These are phyloP conservation scores for Sugiyamaella boreocaroliniensis DNA, from an alignment of 805 yeast species.

Conservation along the genomic window DNA sequence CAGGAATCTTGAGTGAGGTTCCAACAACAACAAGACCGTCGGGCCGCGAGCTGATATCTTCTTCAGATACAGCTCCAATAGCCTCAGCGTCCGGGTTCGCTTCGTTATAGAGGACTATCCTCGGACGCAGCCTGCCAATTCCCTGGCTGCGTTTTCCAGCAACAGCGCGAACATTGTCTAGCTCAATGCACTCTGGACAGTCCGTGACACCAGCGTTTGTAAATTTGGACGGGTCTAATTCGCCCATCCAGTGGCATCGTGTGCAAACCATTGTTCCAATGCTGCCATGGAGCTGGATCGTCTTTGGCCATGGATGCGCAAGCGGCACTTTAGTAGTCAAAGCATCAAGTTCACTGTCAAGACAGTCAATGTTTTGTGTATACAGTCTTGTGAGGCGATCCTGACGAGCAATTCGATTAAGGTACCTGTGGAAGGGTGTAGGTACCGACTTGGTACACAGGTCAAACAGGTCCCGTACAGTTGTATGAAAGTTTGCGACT, in stretches of 20 bases:
- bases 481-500: slow-evolving; percentile 60
- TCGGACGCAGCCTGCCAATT: slow-evolving; percentile 54
- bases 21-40: slow-evolving; percentile 81
- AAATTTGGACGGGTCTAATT: slow-evolving; percentile 49
- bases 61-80: slow-evolving; percentile 66
- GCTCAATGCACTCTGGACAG: slow-evolving; percentile 61
- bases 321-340: slow-evolving; percentile 48
- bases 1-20: slow-evolving; percentile 76
- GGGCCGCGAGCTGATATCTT: slow-evolving; percentile 58
- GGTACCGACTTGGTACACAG: slow-evolving; percentile 54
- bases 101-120: slow-evolving; percentile 67
- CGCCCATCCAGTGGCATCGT: slow-evolving; percentile 57
- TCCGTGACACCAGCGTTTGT: slow-evolving; percentile 39
- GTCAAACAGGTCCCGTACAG: slow-evolving; percentile 56
- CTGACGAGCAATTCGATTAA: slow-evolving; percentile 53
- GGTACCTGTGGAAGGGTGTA: slow-evolving; percentile 64
- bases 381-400: slow-evolving; percentile 66
- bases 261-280: slow-evolving; percentile 67
- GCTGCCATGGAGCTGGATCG: slow-evolving; percentile 82
- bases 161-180: slow-evolving; percentile 47
- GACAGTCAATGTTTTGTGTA: slow-evolving; percentile 82
- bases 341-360: slow-evolving; percentile 54
- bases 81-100: slow-evolving; percentile 82
- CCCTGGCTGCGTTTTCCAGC: slow-evolving; percentile 64
- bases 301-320: slow-evolving; percentile 42